Base-by-base conservation (phyloP, 202 grass and related monocot species). In the Brachypodium distachyon region DNA sequence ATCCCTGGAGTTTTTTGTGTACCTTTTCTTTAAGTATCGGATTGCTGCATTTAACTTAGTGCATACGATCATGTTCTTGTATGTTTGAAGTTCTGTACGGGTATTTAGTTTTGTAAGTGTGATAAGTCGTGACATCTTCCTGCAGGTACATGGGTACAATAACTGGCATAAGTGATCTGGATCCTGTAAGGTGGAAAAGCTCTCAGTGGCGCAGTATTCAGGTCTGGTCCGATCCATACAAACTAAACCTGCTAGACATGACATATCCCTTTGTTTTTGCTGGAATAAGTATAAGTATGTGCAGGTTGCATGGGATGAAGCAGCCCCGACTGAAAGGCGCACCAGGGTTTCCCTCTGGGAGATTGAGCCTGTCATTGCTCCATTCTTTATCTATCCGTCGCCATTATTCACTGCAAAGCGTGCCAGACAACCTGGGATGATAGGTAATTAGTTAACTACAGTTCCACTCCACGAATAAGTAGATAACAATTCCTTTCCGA, bases 261-360 rank as follows among this genome's bases (percentile, higher is more conserved):
- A 21, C 19, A 9, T 14, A 22, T 31, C 64, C 44, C 29, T 82
- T 23, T 78, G 22, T 41, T 78, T 90, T 79, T 84, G 12, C 17
- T 82, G 44, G 61, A 42, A 58, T 5, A 78, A 60, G 52, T 77
- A 64, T 73, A 57, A 85, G 13, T 60, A 59, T 73, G 66, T 77
- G 82, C 67, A 96, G 93, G 89, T 96, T 58, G 89, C 89, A 73
- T 96, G 93, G 89, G 93, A 96, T 83, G 93, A 96, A 83, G 87
- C 87, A 17, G 88, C 93, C 41, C 85, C 89, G 56, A 88, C 74
- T 61, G 89, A 96, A 76, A 92, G 86, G 54, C 78, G 78, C 42
- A 86, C 76, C 79, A 92, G 89, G 76, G 93, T 96, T 63, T 96
- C 93, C 51, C 63, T 96, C 26, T 96, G 93, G 93, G 87, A 96